Percentiles rank a stretch among this genome's conserved stretches.
phyloP scores from a whole-genome alignment of 1,284 basidiomycete genomes.

The Retiboletus flavoniger region DNA sequence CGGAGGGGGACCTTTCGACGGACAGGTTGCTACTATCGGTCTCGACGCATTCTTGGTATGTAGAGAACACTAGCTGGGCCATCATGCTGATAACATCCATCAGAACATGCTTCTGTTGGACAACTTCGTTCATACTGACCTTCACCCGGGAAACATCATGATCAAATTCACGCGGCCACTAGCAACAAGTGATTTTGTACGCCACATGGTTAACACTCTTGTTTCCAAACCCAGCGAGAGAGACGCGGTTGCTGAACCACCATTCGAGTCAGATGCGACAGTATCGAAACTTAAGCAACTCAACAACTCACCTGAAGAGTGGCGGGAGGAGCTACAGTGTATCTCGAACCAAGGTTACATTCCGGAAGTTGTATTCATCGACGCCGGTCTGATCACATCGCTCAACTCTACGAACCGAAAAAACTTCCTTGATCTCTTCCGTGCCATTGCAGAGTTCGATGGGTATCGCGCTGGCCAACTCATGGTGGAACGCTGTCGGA shows the following conservation, averaged over 20 bases:
- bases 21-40: constrained; percentile 88
- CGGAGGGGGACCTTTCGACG: constrained; percentile 90
- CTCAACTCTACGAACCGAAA: constrained; percentile 78
- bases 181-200: constrained; percentile 58
- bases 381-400: constrained; percentile 91
- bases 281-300: constrained; percentile 67
- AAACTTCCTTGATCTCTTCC: constrained; percentile 97
- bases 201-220: constrained; percentile 50
- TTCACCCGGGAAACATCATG: constrained; percentile 97
- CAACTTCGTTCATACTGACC: constrained; percentile 96
- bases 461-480: constrained; percentile 92
- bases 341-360: constrained; percentile 78
- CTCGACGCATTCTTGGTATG: constrained; percentile 92
- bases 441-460: constrained; percentile 94
- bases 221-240: constrained; percentile 34
- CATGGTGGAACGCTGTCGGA: constrained; percentile 95
- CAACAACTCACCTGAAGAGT: constrained; percentile 57
- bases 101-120: constrained; percentile 98
- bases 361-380: constrained; percentile 95
- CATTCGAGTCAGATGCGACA: constrained; percentile 59
- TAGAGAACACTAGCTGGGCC: constrained; percentile 13
- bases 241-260: constrained; percentile 37
- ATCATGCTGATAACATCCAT: constrained; percentile 12
- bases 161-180: constrained; percentile 90
- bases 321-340: constrained; percentile 68